These are phyloP conservation scores for Tricholoma saponaceum DNA, from an alignment of 768 basidiomycete genomes.

Conservation along the genomic window DNA sequence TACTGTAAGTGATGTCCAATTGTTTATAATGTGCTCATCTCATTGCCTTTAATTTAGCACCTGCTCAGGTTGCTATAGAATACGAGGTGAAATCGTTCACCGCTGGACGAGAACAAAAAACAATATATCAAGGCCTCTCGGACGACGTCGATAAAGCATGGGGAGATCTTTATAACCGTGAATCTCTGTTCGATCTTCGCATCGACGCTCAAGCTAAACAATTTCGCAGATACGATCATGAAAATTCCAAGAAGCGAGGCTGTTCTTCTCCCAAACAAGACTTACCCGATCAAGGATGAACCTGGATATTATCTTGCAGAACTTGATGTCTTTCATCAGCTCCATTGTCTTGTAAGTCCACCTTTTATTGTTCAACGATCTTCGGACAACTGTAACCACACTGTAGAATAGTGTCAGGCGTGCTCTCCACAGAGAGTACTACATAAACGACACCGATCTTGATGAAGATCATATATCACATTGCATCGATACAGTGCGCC, in stretches of 20 bases:
- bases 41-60: not conserved
- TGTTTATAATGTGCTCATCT: not conserved
- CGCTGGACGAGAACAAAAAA: not conserved
- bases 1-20: not conserved
- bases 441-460: not conserved
- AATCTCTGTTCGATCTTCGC: not conserved
- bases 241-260: not conserved
- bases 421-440: not conserved
- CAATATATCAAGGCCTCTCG: not conserved
- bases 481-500: not conserved
- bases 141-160: not conserved
- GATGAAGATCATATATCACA: not conserved
- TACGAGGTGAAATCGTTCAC: not conserved
- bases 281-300: not conserved
- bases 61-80: not conserved
- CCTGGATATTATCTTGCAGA: not conserved
- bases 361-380: no score
- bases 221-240: not conserved
- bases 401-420: not conserved
- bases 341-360: not conserved
- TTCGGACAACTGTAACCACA: not conserved
- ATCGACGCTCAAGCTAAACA: not conserved
- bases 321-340: not conserved
- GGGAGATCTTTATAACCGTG: not conserved
- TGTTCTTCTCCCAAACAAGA: not conserved